Base-by-base conservation (phyloP, 176 grass and related monocot species). In the Cymbopogon citratus region DNA sequence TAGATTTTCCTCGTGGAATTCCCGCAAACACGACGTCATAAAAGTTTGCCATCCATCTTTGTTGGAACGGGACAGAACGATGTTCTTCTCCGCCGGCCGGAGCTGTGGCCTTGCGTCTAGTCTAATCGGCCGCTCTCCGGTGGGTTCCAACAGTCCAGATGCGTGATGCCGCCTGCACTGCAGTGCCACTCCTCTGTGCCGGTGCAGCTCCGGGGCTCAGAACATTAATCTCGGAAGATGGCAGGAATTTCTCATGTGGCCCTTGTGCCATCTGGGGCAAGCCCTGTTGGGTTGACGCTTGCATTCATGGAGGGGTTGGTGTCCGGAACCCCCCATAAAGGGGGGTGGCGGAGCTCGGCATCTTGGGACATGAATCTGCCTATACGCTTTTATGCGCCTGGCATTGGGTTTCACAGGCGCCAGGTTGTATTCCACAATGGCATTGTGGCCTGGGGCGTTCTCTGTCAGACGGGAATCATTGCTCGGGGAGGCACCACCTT, bases 361-460 rank as follows among this genome's bases (percentile, higher is more conserved):
- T 86, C 83, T 89, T 67, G 67, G 77, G 75, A 90, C 74, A 61
- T 86, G 79, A 90, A 82, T 86, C 83, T 74, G 80, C 79, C 57
- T 81, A 33, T 3, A 33, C 83, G 75, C 83, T 86, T 86, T 29
- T 82, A 78, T 61, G 87, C 81, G 46, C 27, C 59, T 45, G 60
- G 83, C 79, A 63, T 68, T 83, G 67, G 79, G 38, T 86, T 90
- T 86, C 79, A 67, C 60, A 83, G 83, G 83, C 60, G 83, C 83
- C 88, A 90, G 88, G 83, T 86, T 90, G 88, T 90, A 74, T 33
- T 33, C 31, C 31, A 33, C 31, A 33, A 33, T 83, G 74, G 46
- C 79, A 83, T 77, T 89, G 83, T 44, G 35, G 57, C 66, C 66
- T 60, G 79, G 74, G 83, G 61, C 74, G 46, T 40, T 90, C 83